Conservation (phyloP, 495 filamentous ascomycete species). For the Hyphodiscus hymeniophilus region DNA sequence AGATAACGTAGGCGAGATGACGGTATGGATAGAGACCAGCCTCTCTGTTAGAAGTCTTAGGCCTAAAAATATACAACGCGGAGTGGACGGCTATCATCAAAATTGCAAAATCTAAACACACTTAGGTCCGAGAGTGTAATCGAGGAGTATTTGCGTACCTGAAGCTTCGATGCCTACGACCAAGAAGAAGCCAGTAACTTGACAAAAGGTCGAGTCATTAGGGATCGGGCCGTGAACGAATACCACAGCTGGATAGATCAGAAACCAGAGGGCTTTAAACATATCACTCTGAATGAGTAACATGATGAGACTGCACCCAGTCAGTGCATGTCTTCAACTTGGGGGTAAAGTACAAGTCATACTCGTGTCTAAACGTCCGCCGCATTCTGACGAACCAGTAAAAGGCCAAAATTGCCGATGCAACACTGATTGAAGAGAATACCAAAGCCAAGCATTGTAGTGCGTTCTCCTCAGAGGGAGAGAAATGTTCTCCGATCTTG, state of each 20-base stretch:
- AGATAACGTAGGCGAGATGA: slow-evolving; percentile 42
- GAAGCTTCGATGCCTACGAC: slow-evolving; percentile 57
- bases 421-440: slow-evolving; percentile 42
- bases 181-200: slow-evolving; percentile 57
- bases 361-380: slow-evolving; percentile 66
- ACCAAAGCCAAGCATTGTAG: slow-evolving; percentile 24
- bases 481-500: not conserved
- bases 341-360: slow-evolving; percentile 26
- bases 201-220: slow-evolving; percentile 51
- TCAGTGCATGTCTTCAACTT: slow-evolving; percentile 15
- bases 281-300: slow-evolving; percentile 61
- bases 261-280: slow-evolving; percentile 57
- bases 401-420: slow-evolving; percentile 40
- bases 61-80: slow-evolving; percentile 57
- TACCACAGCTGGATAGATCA: slow-evolving; percentile 50
- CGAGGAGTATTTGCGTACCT: slow-evolving; percentile 29
- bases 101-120: slow-evolving; percentile 50
- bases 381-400: slow-evolving; percentile 74
- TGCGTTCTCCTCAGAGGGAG: slow-evolving; percentile 6
- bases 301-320: slow-evolving; percentile 52
- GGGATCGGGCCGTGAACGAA: slow-evolving; percentile 34
- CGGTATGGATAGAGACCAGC: slow-evolving; percentile 63
- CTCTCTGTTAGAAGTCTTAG: slow-evolving; percentile 32
- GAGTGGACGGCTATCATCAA: slow-evolving; percentile 66
- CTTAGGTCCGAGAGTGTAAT: not conserved